These are phyloP conservation scores for Fusarium virguliforme DNA, from an alignment of 2,329 filamentous ascomycete genomes.

Conservation along the genomic window DNA sequence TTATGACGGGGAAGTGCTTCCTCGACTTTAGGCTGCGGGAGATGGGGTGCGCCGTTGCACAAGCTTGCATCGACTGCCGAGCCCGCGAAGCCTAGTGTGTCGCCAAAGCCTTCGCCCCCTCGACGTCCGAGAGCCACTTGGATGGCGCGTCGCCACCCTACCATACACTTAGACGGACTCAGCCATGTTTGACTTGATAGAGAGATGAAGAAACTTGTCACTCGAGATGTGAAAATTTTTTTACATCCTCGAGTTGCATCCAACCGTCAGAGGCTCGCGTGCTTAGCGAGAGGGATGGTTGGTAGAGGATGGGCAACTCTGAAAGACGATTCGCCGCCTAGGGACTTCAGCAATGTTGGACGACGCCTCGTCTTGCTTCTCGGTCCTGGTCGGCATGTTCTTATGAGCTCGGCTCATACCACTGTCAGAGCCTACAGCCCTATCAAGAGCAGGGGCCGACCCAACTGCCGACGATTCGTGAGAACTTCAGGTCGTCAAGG, in stretches of 20 bases:
- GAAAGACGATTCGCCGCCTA: slow-evolving; percentile 15
- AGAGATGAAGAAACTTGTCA: slow-evolving; percentile 7
- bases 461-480: slow-evolving; percentile 29
- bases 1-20: slow-evolving; percentile 37
- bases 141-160: slow-evolving; percentile 24
- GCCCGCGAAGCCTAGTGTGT: slow-evolving; percentile 35
- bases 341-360: slow-evolving; percentile 26
- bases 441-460: slow-evolving; percentile 29
- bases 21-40: slow-evolving; percentile 35
- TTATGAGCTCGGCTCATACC: slow-evolving; percentile 18
- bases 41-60: slow-evolving; percentile 29
- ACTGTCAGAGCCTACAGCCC: slow-evolving; percentile 33
- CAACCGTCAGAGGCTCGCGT: slow-evolving; percentile 26
- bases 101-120: slow-evolving; percentile 19
- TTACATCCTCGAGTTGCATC: slow-evolving; percentile 14
- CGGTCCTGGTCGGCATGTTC: slow-evolving; percentile 24
- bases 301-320: slow-evolving; percentile 3
- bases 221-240: slow-evolving; percentile 12
- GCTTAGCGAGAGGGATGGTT: slow-evolving; percentile 23
- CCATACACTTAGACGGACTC: slow-evolving; percentile 16
- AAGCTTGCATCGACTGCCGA: slow-evolving; percentile 30
- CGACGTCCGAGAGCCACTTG: slow-evolving; percentile 30
- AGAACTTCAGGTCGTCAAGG: slow-evolving; percentile 28
- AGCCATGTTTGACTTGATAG: slow-evolving; percentile 10
- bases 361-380: slow-evolving; percentile 27